Base-by-base conservation (phyloP, 352 stramenopile species). In the Pythium plurisporium region DNA sequence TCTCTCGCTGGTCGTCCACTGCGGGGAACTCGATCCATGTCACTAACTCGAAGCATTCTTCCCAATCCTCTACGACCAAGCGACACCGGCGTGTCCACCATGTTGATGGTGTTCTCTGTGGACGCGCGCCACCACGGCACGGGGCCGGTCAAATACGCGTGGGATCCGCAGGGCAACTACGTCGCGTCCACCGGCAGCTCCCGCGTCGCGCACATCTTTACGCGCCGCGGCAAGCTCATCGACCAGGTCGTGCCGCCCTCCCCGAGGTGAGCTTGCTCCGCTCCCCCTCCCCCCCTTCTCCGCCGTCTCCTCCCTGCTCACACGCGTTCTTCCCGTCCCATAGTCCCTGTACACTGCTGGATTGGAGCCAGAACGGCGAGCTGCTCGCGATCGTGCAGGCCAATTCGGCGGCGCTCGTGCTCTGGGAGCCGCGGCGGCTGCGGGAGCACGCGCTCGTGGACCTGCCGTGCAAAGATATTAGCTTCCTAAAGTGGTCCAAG, bases 61-160 rank as follows among this genome's bases (percentile, higher is more conserved):
- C n/a, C n/a, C n/a, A n/a, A n/a, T n/a, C n/a, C n/a, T n/a, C n/a
- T n/a, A n/a, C n/a, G n/a, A n/a, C n/a, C 25, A 12, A 4, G 1
- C 7, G 25, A 48, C 22, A 50, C 11, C n/a, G 8, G 29, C 31
- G 30, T 15, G 34, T n/a, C 40, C 22, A 52, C 47, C 34, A 91
- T 91, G 82, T 69, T 89, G 55, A 86, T 87, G 68, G 81, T 87
- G 55, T 91, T 91, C 69, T 88, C 78, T 20, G 79, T 91, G 23
- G 82, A 91, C 59, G 75, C 81, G 59, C 77, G 82, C 33, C 79
- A 89, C 56, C 82, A 91, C 68, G 82, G 82, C 57, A 65, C 57
- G 4, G 82, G 82, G 4, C 75, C 79, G 34, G 70, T 91, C 62
- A 87, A 85, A 59, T 91, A 91, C 70, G 68, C 74, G n/a, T 91